Percentiles rank a stretch among this genome's conserved stretches.
These are phyloP conservation scores for Spergularia bocconei DNA, from an alignment of 148 eudicot genomes.

Conservation along the genomic window DNA sequence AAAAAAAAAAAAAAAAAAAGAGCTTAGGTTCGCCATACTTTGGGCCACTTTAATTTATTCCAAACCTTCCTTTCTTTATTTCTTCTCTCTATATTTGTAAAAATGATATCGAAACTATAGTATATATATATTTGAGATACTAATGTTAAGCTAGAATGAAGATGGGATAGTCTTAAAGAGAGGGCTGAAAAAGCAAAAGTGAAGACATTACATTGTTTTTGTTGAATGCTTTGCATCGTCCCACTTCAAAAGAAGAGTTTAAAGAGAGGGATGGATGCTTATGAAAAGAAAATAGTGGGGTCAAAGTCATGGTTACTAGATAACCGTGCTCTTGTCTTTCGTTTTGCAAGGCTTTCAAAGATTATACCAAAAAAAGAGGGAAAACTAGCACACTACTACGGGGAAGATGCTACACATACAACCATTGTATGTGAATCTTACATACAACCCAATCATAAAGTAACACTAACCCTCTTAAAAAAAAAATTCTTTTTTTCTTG, in stretches of 20 bases:
- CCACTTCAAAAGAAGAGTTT: conserved; percentile 44
- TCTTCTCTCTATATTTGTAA: no score
- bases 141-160: conserved; percentile 15
- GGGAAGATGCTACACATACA: no score
- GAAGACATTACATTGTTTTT: conserved; percentile 15
- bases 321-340: conserved; percentile 1
- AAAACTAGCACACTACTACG: no score
- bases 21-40: background rate
- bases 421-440: no score
- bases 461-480: no score
- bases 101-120: no score
- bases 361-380: background rate
- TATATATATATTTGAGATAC: background rate
- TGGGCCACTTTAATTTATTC: conserved; percentile 19
- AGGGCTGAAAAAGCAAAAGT: conserved; percentile 66
- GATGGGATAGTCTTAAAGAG: conserved; percentile 81
- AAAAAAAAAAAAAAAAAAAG: no score
- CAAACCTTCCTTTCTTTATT: conserved; percentile 12
- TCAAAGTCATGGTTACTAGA: background rate
- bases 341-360: background rate
- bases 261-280: conserved; percentile 17
- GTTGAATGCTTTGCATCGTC: conserved; percentile 53
- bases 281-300: background rate
- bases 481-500: no score
- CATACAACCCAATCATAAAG: no score